Evolutionary conservation across 2,329 filamentous ascomycete genomes (phyloP).

Genomic region (Nectriaceae sp.): DNA sequence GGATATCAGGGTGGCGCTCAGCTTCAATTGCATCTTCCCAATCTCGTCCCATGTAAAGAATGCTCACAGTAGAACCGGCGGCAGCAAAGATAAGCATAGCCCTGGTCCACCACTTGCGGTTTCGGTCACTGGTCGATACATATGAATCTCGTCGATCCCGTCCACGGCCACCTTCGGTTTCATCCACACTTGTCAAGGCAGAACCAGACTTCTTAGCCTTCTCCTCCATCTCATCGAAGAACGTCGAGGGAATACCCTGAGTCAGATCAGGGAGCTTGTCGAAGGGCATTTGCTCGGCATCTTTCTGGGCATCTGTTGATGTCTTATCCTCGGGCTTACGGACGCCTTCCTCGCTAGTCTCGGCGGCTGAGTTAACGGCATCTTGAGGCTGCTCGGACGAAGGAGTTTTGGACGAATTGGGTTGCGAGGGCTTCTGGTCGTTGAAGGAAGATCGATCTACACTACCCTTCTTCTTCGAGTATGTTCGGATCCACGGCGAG

Average conservation of each 20-base stretch:
- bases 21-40: slow-evolving; percentile 84
- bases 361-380: not conserved
- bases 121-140: slow-evolving; percentile 85
- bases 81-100: slow-evolving; percentile 68
- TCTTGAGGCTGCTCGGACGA: slow-evolving; percentile 12
- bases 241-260: slow-evolving; percentile 90
- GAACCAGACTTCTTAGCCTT: slow-evolving; percentile 36
- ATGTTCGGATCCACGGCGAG: slow-evolving; percentile 34
- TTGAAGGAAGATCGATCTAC: slow-evolving; percentile 11
- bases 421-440: slow-evolving; percentile 18
- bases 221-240: slow-evolving; percentile 71
- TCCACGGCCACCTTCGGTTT: slow-evolving; percentile 35
- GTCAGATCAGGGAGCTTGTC: slow-evolving; percentile 85
- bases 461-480: slow-evolving; percentile 23
- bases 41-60: slow-evolving; percentile 80
- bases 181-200: slow-evolving; percentile 39
- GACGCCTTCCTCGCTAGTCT: slow-evolving; percentile 17
- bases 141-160: slow-evolving; percentile 66
- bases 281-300: slow-evolving; percentile 50
- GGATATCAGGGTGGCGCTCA: slow-evolving; percentile 66
- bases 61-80: slow-evolving; percentile 55
- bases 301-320: slow-evolving; percentile 30
- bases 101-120: slow-evolving; percentile 74
- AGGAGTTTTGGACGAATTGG: slow-evolving; percentile 11
- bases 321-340: slow-evolving; percentile 24